Evolutionary conservation across 495 filamentous ascomycete genomes (phyloP).

Genomic region (Penicillium simplicissimum): DNA sequence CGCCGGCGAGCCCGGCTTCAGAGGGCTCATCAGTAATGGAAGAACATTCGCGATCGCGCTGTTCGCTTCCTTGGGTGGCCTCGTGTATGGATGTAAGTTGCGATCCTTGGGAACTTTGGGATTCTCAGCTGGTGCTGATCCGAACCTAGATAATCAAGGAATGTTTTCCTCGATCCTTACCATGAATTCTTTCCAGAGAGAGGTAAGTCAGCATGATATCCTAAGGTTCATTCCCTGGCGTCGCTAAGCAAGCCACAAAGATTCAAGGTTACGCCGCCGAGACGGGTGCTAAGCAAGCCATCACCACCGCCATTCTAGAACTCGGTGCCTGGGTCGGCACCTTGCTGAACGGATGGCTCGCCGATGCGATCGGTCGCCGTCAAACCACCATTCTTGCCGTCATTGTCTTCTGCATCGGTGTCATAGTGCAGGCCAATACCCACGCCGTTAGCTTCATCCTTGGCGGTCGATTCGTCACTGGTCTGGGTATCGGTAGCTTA

Average conservation of each 20-base stretch:
- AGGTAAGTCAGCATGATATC: neutral
- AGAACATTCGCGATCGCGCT: slow-evolving; percentile 15
- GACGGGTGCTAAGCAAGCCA: slow-evolving; percentile 5
- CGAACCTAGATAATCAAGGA: slow-evolving; percentile 10
- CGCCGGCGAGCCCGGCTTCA: slow-evolving; percentile 16
- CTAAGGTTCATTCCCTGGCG: neutral
- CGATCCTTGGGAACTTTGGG: neutral
- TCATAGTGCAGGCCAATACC: slow-evolving; percentile 12
- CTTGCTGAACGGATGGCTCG: slow-evolving; percentile 9
- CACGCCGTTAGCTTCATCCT: slow-evolving; percentile 4
- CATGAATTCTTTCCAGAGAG: slow-evolving; percentile 6
- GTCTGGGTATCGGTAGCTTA: slow-evolving; percentile 41
- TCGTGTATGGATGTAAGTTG: slow-evolving; percentile 18
- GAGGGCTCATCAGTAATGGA: slow-evolving; percentile 13
- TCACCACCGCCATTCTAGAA: slow-evolving; percentile 11
- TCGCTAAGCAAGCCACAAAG: neutral
- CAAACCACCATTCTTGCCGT: slow-evolving; percentile 4
- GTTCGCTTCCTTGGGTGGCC: slow-evolving; percentile 22
- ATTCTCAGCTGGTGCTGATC: neutral
- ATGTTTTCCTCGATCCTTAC: slow-evolving; percentile 12
- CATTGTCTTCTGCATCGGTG: slow-evolving; percentile 5
- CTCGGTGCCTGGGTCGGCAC: slow-evolving; percentile 13
- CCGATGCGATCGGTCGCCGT: slow-evolving; percentile 9
- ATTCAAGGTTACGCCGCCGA: slow-evolving; percentile 6
- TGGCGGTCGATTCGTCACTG: slow-evolving; percentile 52